Conservation (phyloP, 169 alveolate genomes). For the Cystoisospora suis region DNA sequence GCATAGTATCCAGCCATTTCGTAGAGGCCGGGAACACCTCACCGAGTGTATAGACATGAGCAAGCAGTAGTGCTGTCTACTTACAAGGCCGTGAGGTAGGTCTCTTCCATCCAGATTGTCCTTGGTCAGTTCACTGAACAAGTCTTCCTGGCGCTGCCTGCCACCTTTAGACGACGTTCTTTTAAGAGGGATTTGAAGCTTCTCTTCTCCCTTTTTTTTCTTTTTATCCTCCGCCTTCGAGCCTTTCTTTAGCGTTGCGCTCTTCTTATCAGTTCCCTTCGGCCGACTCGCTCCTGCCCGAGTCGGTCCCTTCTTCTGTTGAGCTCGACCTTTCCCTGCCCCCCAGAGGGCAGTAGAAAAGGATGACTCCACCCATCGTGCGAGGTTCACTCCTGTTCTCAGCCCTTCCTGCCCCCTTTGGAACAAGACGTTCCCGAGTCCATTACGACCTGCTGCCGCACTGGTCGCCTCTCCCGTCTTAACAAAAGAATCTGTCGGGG, state of each 20-base stretch:
- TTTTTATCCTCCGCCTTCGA: not conserved
- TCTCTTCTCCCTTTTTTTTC: not conserved
- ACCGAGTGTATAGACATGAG: too few relatives aligned
- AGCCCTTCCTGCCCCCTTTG: too few relatives aligned
- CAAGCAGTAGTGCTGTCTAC: too few relatives aligned
- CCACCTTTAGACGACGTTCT: not conserved
- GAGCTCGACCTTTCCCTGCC: constrained; percentile 24
- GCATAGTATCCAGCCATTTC: too few relatives aligned
- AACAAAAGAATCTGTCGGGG: too few relatives aligned
- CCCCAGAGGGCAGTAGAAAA: not conserved
- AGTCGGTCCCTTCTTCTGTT: constrained; percentile 30
- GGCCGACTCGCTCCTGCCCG: not conserved
- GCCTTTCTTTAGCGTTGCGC: not conserved
- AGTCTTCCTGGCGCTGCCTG: not conserved
- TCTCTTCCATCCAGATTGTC: not conserved
- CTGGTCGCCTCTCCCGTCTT: too few relatives aligned
- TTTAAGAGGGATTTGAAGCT: too few relatives aligned
- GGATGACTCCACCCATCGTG: too few relatives aligned
- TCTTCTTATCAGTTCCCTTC: not conserved
- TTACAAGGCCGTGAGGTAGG: constrained; percentile 27
- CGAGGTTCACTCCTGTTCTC: too few relatives aligned
- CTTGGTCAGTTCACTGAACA: constrained; percentile 33
- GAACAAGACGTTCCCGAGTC: too few relatives aligned
- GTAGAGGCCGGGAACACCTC: too few relatives aligned
- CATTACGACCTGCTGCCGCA: too few relatives aligned